Evolutionary conservation across 2,329 filamentous ascomycete species (phyloP), one percentile per base, ranked within the genome.

Genomic region (Neocucurbitaria cava): DNA sequence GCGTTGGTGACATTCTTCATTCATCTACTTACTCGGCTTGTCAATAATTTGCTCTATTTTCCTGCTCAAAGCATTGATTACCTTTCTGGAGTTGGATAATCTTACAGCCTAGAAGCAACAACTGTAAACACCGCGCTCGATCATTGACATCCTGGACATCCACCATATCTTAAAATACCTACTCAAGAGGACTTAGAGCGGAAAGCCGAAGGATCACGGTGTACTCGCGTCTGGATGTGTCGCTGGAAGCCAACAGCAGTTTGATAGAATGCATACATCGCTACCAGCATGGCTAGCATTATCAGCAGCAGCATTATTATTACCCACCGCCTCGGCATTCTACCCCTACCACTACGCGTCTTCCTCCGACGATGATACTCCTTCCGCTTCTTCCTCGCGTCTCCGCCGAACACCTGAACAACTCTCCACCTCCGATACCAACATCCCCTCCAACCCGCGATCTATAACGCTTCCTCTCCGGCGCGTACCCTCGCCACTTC

Each of bases 241-340:
- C 23, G 10, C 24, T 21, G 36, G 21, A 52, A 46, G 31, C 46
- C 46, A 41, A 39, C 18, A 41, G 15, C 9, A 28, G 13, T 18
- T 40, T 45, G 49, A 54, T 51, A 67, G 61, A 61, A 73, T 74
- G 71, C 60, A 62, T 54, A 66, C 62, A 21, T 43, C 52, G 23
- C 55, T 59, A 36, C 56, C 62, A 2, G 54, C 57, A 57, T 71
- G 61, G 61, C 59, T 65, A 7, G 63, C 63, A 18, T 42, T 62
- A 18, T 65, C 67, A 46, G 65, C 65, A 57, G 61, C 67, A 46
- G 65, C 65, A 57, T 59, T 66, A 24, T 45, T 70, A 30, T 46
- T 70, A 46, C 70, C 67, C 3, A 58, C 62, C 15, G 70, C 54
- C 13, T 57, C 64, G 6, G 73, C 73, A 15, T 76, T 76, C 59